Percentiles rank a stretch among this genome's conserved stretches.
phyloP scores from a whole-genome alignment of 106 monocot genomes.

The Apostasia ramifera region DNA sequence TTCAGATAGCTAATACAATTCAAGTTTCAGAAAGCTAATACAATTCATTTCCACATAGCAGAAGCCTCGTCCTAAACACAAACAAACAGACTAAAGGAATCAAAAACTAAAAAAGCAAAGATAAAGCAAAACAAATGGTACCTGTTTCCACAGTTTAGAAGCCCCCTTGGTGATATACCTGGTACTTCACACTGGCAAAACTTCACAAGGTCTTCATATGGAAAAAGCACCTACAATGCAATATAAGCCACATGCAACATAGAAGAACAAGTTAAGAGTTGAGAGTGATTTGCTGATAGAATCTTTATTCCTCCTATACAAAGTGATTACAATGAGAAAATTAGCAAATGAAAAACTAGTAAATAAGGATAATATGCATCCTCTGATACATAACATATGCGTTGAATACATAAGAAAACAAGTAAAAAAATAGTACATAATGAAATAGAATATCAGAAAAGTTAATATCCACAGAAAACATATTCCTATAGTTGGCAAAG shows the following conservation, averaged over 20 bases:
- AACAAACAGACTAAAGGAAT: too few relatives aligned
- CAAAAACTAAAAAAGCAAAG: too few relatives aligned
- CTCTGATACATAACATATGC: too few relatives aligned
- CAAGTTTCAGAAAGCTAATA: too few relatives aligned
- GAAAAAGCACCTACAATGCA: slow-evolving; percentile 16
- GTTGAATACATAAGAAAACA: neutral
- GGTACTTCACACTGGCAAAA: slow-evolving; percentile 70
- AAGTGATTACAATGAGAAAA: too few relatives aligned
- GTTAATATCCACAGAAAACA: neutral
- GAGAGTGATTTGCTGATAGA: too few relatives aligned
- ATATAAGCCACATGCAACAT: neutral
- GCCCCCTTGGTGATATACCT: slow-evolving; percentile 77
- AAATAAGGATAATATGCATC: too few relatives aligned
- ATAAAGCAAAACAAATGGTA: slow-evolving; percentile 1
- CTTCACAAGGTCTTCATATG: slow-evolving; percentile 67
- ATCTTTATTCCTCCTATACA: too few relatives aligned
- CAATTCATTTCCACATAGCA: too few relatives aligned
- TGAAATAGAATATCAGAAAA: neutral
- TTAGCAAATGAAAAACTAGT: too few relatives aligned
- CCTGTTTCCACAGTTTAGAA: slow-evolving; percentile 97
- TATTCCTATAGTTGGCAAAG: neutral
- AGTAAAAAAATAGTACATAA: neutral
- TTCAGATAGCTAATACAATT: too few relatives aligned
- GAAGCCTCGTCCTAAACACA: too few relatives aligned
- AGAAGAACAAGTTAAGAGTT: neutral